Evolutionary conservation across 257 asterid genomes (phyloP).

Genomic region (Solanum sitiens): DNA sequence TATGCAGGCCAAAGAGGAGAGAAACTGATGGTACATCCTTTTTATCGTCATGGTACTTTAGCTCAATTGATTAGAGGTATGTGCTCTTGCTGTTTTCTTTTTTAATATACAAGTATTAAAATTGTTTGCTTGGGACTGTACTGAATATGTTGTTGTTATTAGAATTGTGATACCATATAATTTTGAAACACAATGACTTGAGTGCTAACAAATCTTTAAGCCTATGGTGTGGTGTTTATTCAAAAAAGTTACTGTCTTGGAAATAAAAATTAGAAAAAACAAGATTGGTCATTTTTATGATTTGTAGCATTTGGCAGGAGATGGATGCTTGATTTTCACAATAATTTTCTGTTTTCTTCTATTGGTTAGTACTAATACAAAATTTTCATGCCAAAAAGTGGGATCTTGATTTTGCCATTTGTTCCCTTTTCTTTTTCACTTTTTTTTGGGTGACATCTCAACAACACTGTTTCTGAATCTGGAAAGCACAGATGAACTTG

Average conservation of each 20-base stretch:
- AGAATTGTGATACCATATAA: neutral
- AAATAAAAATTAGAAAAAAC: neutral
- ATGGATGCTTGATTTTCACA: neutral
- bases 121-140: neutral
- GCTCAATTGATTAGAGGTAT: conserved; percentile 69
- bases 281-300: neutral
- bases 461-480: neutral
- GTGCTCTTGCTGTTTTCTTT: neutral
- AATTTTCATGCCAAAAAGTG: neutral
- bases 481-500: neutral
- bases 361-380: neutral
- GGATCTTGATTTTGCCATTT: neutral
- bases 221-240: neutral
- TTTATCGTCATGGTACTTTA: conserved; percentile 52
- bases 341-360: neutral
- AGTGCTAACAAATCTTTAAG: neutral
- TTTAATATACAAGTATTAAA: neutral
- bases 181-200: neutral
- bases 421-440: neutral
- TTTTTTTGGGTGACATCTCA: neutral
- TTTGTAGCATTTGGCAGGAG: neutral
- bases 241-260: neutral
- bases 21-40: conserved; percentile 81
- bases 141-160: no score
- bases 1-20: conserved; percentile 84